Evolutionary conservation across 192 early-diverging fungal species (phyloP), one percentile per base, ranked within the genome.

Genomic region (Entomortierella chlamydospora): DNA sequence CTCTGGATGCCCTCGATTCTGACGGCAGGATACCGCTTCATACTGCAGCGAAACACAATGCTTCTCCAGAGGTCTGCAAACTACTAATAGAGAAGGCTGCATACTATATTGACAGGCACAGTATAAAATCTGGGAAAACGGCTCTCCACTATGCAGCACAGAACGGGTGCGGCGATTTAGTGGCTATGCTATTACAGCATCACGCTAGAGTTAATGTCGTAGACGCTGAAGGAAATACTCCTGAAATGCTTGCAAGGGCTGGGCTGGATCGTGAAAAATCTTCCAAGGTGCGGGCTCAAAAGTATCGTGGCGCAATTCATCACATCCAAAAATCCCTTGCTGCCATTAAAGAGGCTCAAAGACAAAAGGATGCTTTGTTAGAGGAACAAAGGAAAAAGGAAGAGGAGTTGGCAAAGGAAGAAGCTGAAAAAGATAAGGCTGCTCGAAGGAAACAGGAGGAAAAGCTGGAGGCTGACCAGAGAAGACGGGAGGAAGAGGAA

Each of bases 341-440:
- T 13, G 50, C 64, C 20, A 68, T 83, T 23, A 61, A 73, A 25
- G 70, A 83, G 43, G 66, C 60, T 8, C 70, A 79, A 26, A 64
- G 39, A 25, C 68, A 58, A 73, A 78, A 86, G 78, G 88, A 90
- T 83, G 83, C 86, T 82, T 70, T 88, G 68, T 33, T 89, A 81
- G 67, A 90, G 57, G 76, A 83, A 31, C 73, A 70, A 26, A 34
- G 30, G 79, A 85, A 47, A 81, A 84, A 59, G 83, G 88, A 83
- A 73, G 76, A 60, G 31, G 70, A 72, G 4, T 25, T 80, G 50
- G 61, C 70, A 1, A 58, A 72, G 11, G 73, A 67, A 9, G 82
- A 83, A 33, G 70, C 60, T 1, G 71, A 80, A 26, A 72, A 83
- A 42, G 82, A 83, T 41, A 55, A 39, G 20, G 73, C 71, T 2